Evolutionary conservation across 257 asterid genomes (phyloP), one percentile per base, ranked within the genome.

Genomic region (Nicotiana paniculata): DNA sequence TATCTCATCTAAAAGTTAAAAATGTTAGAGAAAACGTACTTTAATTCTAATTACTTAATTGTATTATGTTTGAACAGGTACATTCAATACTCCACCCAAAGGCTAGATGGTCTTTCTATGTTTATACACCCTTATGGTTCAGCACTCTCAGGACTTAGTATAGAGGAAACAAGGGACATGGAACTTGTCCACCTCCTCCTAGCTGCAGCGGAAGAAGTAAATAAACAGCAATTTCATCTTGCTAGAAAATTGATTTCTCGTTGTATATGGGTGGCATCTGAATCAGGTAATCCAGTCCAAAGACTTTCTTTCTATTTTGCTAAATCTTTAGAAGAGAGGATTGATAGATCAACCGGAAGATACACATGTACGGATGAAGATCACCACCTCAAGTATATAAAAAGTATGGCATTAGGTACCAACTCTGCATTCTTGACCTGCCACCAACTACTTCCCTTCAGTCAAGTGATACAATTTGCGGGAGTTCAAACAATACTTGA

Each of bases 401-500:
- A 24, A 67, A 64, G 11, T 24, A 85, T 88, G 26, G 89, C 85
- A 70, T 26, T 87, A 26, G 91, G 90, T 58, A 89, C 91, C 15
- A 87, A 86, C 82, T 74, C 70, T 24, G 82, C 91, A 2, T 90
- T 90, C 85, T 77, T 93, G 81, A 89, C 92, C 54, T 77, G 84
- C 32, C 90, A 90, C 85, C 90, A 87, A 69, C 80, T 86, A 33
- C 69, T 91, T n/a, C 97, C 96, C n/a, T 88, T 93, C 30, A 80
- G 55, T 28, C 96, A 90, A 78, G 91, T 89, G 46, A 72, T 74
- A 69, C 94, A 90, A 82, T 85, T 93, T 53, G 94, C 91, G 2
- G 94, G 91, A 62, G 77, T 91, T 54, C 93, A 93, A 77, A 79
- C 91, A 75, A 77, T 93, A 2, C 24, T 88, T 3, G 97, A 93